Percentiles rank a stretch among this genome's conserved stretches.
Evolutionary conservation across 116 monocot species (phyloP).

Genomic region (Zostera marina): DNA sequence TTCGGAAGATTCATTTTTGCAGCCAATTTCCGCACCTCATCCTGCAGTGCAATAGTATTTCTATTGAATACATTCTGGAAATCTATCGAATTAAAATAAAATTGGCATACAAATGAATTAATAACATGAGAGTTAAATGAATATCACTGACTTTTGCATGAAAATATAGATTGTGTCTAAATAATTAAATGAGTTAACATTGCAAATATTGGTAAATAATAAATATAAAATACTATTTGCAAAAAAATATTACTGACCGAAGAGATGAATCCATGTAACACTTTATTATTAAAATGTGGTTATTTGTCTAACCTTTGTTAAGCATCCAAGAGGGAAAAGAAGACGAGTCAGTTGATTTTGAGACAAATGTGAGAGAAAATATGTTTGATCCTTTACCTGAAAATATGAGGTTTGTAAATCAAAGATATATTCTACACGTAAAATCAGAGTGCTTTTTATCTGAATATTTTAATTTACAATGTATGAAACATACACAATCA

Average conservation of each 20-base stretch:
- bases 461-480: background rate
- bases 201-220: no score
- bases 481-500: background rate
- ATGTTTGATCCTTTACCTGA: slow-evolving; percentile 99
- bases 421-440: background rate
- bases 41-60: slow-evolving; percentile 18
- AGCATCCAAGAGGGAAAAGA: slow-evolving; percentile 85
- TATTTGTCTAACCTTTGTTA: slow-evolving; percentile 49
- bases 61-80: background rate
- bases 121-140: no score
- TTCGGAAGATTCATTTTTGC: slow-evolving; percentile 67
- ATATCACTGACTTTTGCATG: background rate
- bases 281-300: background rate
- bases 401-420: slow-evolving; percentile 6
- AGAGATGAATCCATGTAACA: background rate
- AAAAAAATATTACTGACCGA: background rate
- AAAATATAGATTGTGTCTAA: background rate
- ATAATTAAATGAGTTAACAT: background rate
- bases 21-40: slow-evolving; percentile 79
- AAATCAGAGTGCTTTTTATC: background rate
- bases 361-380: slow-evolving; percentile 94
- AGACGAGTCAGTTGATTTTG: slow-evolving; percentile 71
- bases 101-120: background rate
- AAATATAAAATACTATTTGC: background rate
- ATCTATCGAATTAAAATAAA: background rate